phyloP scores from a whole-genome alignment of 306 rosid genomes.

The Castanospermum australe region DNA sequence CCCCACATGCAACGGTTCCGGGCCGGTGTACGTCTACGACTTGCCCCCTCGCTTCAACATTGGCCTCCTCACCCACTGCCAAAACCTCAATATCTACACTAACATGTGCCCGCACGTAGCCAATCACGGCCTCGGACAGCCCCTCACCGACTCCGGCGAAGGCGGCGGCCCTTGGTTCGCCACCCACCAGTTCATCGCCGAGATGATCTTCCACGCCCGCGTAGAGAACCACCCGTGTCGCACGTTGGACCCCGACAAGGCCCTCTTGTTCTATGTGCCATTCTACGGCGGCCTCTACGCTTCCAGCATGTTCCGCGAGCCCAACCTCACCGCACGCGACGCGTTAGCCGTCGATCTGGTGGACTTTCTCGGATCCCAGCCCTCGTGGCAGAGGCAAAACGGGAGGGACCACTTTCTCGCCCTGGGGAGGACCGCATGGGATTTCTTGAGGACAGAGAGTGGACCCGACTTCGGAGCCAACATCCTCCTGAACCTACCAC shows the following conservation, averaged over 20 bases:
- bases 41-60: slow-evolving; percentile 70
- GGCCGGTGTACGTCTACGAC: slow-evolving; percentile 54
- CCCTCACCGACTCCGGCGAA: slow-evolving; percentile 19
- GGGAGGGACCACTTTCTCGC: slow-evolving; percentile 75
- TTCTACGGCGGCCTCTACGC: slow-evolving; percentile 87
- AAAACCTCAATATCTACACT: slow-evolving; percentile 63
- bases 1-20: slow-evolving; percentile 38
- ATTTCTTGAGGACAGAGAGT: slow-evolving; percentile 56
- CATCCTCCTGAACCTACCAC: slow-evolving; percentile 53
- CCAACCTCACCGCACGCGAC: slow-evolving; percentile 55
- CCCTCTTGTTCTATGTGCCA: slow-evolving; percentile 68
- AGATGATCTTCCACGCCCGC: slow-evolving; percentile 83
- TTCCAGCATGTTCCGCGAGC: slow-evolving; percentile 64
- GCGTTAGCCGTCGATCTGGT: slow-evolving; percentile 45
- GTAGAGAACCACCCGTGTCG: slow-evolving; percentile 80
- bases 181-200: slow-evolving; percentile 82
- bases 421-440: slow-evolving; percentile 87
- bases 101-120: slow-evolving; percentile 89
- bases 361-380: slow-evolving; percentile 34
- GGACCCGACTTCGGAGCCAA: slow-evolving; percentile 75
- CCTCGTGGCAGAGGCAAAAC: slow-evolving; percentile 28
- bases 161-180: slow-evolving; percentile 54
- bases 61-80: slow-evolving; percentile 55
- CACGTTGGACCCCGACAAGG: slow-evolving; percentile 56
- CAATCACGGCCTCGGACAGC: slow-evolving; percentile 75